Evolutionary conservation across 2,329 filamentous ascomycete genomes (phyloP).

Genomic region (Phialemonium atrogriseum): DNA sequence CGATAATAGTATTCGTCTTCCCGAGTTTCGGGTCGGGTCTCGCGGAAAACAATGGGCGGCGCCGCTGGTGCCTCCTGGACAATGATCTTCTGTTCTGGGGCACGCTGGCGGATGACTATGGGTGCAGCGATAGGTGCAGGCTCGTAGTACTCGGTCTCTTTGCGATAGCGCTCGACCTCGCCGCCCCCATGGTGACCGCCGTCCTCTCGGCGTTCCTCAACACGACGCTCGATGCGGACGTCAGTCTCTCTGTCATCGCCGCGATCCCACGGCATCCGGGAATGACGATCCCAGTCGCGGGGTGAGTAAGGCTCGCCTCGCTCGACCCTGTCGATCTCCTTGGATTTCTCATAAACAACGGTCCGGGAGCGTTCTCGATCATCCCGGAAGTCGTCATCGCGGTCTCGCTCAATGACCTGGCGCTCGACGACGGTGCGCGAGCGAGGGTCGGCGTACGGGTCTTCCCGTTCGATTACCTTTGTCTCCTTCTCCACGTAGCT

Average conservation of each 20-base stretch:
- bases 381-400: conserved; percentile 25
- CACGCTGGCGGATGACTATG: conserved; percentile 48
- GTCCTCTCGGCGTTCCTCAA: conserved; percentile 41
- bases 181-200: conserved; percentile 19
- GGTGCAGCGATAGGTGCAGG: conserved; percentile 37
- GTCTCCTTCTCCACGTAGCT: conserved; percentile 4
- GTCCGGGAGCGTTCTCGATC: conserved; percentile 22
- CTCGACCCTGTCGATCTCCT: conserved; percentile 33
- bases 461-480: conserved; percentile 8
- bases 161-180: conserved; percentile 51
- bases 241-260: conserved; percentile 31
- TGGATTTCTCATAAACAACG: conserved; percentile 34
- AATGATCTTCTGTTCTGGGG: conserved; percentile 51
- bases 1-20: conserved; percentile 45
- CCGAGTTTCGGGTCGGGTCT: conserved; percentile 19
- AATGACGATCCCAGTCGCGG: conserved; percentile 24
- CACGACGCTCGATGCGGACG: conserved; percentile 43
- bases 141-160: conserved; percentile 55
- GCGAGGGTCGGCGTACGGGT: conserved; percentile 5
- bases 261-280: conserved; percentile 20
- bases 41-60: conserved; percentile 28
- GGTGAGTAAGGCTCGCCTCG: conserved; percentile 18
- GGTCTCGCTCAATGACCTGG: conserved; percentile 22
- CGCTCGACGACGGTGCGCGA: conserved; percentile 22
- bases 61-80: conserved; percentile 48